Evolutionary conservation across 176 grass and related monocot genomes (phyloP).

Genomic region (Aegilops umbellulata): DNA sequence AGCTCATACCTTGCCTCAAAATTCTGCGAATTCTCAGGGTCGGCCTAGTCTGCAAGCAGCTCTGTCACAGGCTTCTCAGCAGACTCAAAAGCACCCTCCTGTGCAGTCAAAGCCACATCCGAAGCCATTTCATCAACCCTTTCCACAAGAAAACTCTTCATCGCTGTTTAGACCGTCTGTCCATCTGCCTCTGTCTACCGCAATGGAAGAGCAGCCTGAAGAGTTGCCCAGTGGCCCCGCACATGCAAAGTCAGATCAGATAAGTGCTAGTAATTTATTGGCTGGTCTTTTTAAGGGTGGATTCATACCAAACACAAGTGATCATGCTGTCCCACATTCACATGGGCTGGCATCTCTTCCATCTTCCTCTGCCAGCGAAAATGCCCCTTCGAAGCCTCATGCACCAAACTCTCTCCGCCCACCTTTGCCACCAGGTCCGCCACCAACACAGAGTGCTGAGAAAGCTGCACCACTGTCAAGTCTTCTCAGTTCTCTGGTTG

Average conservation of each 20-base stretch:
- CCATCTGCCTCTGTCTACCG: slow-evolving; percentile 18
- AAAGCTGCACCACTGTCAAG: slow-evolving; percentile 69
- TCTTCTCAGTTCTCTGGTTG: slow-evolving; percentile 87
- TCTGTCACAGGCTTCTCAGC: slow-evolving; percentile 13
- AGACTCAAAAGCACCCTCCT: slow-evolving; percentile 47
- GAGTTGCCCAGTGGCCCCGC: slow-evolving; percentile 36
- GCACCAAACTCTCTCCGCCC: slow-evolving; percentile 39
- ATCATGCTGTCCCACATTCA: slow-evolving; percentile 36
- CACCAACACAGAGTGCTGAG: slow-evolving; percentile 40
- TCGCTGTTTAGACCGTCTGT: slow-evolving; percentile 17
- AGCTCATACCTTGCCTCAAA: slow-evolving; percentile 32
- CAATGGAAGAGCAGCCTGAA: slow-evolving; percentile 26
- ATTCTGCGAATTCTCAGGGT: slow-evolving; percentile 19
- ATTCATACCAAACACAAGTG: slow-evolving; percentile 38
- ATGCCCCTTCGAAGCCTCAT: slow-evolving; percentile 8
- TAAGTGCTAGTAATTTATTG: slow-evolving; percentile 54
- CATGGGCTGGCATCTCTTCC: slow-evolving; percentile 22
- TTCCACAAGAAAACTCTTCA: slow-evolving; percentile 34
- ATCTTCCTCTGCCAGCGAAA: slow-evolving; percentile 28
- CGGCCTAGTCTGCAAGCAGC: slow-evolving; percentile 9
- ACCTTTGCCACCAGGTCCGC: slow-evolving; percentile 70
- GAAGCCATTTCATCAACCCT: slow-evolving; percentile 28
- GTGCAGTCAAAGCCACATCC: slow-evolving; percentile 33
- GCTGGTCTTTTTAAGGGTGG: slow-evolving; percentile 68
- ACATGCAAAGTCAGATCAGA: slow-evolving; percentile 24